Base-by-base conservation (phyloP, 257 asterid species). In the Haberlea rhodopensis region DNA sequence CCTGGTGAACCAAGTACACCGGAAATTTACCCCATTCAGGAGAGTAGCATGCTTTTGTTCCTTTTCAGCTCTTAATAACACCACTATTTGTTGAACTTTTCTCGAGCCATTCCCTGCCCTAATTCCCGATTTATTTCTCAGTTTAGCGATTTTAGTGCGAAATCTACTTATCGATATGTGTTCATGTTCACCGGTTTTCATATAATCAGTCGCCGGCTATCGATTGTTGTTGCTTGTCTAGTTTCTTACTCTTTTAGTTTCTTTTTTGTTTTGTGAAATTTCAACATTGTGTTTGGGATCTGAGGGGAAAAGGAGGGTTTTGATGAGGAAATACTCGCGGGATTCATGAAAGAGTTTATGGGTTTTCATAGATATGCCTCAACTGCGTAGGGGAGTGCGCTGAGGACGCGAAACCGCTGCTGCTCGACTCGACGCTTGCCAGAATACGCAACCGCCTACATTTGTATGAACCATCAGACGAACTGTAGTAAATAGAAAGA, bases 301-400 rank as follows among this genome's bases (percentile, higher is more conserved):
- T 65, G 68, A 22, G 57, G 60, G 74, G 26, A 48, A 13, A 9
- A 61, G 40, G 45, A 56, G 21, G 57, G 32, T 43, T 21, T 64
- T 69, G 78, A 73, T 77, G 84, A 75, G 58, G 78, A 43, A 43
- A 54, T 63, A 57, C 26, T 60, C 29, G 55, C 72, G 61, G 45
- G 54, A 63, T 69, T 54, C 52, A 32, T 43, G n/a, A 25, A 56
- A 21, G 51, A 34, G 13, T 26, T 60, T n/a, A 65, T 60, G 69
- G 81, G 62, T 77, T 79, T 69, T 68, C 70, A 61, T 77, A 65
- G 75, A 67, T 71, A 76, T 78, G 81, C 83, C 83, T 81, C 84
- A 75, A 75, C 75, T 72, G 81, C 84, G 86, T 69, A 73, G 82
- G 74, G 85, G 80, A 70, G 80, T 53, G 63, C 75, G 82, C 68